Evolutionary conservation across 2,329 filamentous ascomycete species (phyloP), one percentile per base, ranked within the genome.

Genomic region (Sporothrix sp.): DNA sequence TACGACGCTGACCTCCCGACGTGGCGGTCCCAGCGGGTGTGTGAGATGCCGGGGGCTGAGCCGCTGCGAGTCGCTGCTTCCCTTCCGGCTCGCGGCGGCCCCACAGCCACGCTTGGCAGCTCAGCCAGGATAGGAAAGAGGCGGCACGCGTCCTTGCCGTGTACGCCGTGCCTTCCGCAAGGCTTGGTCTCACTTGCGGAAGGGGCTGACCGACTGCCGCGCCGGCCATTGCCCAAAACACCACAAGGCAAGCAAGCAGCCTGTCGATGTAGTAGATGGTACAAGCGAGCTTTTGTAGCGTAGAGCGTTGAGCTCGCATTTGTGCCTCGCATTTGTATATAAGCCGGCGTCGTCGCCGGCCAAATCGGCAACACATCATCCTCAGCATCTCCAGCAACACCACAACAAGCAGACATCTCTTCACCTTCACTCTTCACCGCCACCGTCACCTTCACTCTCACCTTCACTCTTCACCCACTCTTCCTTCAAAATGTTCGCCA

Each of bases 401-500:
- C 13, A 23, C 6, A 38, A 27, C 37, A 20, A 3, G 18, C 36
- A 38, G 13, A 4, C 25, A 42, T 8, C 13, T 45, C 27, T 16
- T 30, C n/a, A 7, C 35, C 28, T 33, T 27, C 18, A 35, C 32
- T 47, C 20, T 36, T 6, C 28, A 13, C 36, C 36, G 9, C 25
- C 25, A 28, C 5, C 6, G 25, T 23, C 45, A 33, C 16, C 23
- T 28, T n/a, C n/a, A 16, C 42, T 28, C n/a, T 14, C 1, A 37
- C 9, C 23, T 39, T n/a, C 28, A 37, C 18, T 40, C 36, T 50
- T 36, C 23, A n/a, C 27, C 5, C 16, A 2, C 16, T 23, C 14
- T 32, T 25, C 43, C 7, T 23, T 33, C 48, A 56, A 46, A 33
- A 54, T 56, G 52, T 54, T 50, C 32, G 20, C 47, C 43, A 54